Base-by-base conservation (phyloP, 768 basidiomycete species). In the Boletus tylopilopsis region DNA sequence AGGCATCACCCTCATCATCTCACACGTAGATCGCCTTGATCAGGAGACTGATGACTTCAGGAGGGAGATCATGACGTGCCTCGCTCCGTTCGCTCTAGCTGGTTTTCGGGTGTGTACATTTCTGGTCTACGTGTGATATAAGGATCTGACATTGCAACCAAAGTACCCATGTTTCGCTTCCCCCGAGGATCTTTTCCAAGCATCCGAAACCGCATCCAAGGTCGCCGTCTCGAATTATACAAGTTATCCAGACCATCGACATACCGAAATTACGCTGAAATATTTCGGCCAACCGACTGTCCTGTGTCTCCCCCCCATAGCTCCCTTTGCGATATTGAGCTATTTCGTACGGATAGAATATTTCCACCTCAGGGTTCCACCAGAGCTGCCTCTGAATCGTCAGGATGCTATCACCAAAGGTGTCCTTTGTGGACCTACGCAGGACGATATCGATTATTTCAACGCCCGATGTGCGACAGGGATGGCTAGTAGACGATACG, bases 41-140 rank as follows among this genome's bases (percentile, higher is more conserved):
- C 53, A 61, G 29, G 77, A 80, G 54, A 63, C 65, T 11, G 60
- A 59, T 6, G 61, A 64, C 25, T 49, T 56, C 21, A 65, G 71
- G 32, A 53, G 57, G 9, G 67, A 70, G 47, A 64, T 74, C 38
- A 63, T 69, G 61, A 50, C 60, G 19, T 61, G 68, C 23, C 66
- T 79, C 6, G 61, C 62, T n/a, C 76, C 78, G n/a, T 71, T 73
- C 42, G 73, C 75, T 10, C 72, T 76, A 55, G 75, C 76, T 13
- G 73, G 73, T 22, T 79, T 77, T 58, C 73, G 75, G 6, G 79
- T 80, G 50, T 18, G 78, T 69, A 19, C 34, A 21, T 48, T 43
- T 44, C 25, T 18, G 9, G n/a, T 47, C 24, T 40, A 21, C 24
- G 5, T 34, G 11, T 16, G 4, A n/a, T n/a, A n/a, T n/a, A 21